Conservation (phyloP, 176 grass and related monocot species). For the Lolium perenne region DNA sequence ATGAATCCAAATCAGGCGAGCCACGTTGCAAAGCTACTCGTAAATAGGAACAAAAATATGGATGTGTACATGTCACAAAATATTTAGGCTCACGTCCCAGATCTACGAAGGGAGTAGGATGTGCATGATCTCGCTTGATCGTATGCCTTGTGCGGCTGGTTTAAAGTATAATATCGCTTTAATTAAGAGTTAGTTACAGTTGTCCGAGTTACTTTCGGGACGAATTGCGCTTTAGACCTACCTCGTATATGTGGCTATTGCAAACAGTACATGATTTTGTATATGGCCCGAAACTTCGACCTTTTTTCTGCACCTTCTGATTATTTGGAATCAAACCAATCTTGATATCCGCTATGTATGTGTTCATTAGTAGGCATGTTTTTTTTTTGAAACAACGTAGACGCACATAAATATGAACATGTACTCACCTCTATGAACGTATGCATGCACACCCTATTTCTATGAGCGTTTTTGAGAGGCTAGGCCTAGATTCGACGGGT, state of each 20-base stretch:
- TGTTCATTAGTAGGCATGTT: too few relatives aligned
- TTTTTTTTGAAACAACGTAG: too few relatives aligned
- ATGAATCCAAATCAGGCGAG: neutral
- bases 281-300: neutral
- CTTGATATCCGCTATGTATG: too few relatives aligned
- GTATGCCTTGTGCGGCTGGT: neutral
- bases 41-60: neutral
- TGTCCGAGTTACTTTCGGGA: neutral
- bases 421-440: too few relatives aligned
- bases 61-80: neutral
- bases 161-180: neutral
- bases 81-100: neutral
- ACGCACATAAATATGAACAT: too few relatives aligned
- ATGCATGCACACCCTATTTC: too few relatives aligned
- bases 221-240: neutral
- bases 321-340: too few relatives aligned
- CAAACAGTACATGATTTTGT: neutral
- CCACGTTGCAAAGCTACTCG: slow-evolving; percentile 9
- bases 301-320: neutral
- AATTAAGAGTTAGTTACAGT: neutral
- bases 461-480: too few relatives aligned
- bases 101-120: neutral
- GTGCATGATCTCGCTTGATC: slow-evolving; percentile 22
- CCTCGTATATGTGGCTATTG: neutral
- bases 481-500: too few relatives aligned